These are phyloP conservation scores for Clarireedia homoeocarpa DNA, from an alignment of 2,329 filamentous ascomycete genomes.

Conservation along the genomic window DNA sequence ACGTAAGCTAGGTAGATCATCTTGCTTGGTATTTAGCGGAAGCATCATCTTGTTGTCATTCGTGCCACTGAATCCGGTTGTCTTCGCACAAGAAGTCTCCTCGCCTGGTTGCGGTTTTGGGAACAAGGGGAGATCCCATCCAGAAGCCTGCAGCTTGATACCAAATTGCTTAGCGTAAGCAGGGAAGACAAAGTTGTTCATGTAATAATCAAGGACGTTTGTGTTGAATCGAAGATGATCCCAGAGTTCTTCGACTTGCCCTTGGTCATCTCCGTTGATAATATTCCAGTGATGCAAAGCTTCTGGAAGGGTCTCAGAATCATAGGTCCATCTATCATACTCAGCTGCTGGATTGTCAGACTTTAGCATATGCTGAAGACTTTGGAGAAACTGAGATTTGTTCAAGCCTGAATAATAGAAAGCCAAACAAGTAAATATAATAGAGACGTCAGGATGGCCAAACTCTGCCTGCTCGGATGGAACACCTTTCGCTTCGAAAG, in stretches of 20 bases:
- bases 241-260: constrained; percentile 45
- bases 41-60: constrained; percentile 56
- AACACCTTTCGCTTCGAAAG: constrained; percentile 57
- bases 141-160: constrained; percentile 54
- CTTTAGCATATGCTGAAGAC: constrained; percentile 44
- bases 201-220: constrained; percentile 48
- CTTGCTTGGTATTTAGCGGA: constrained; percentile 52
- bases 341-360: constrained; percentile 38
- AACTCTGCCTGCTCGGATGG: constrained; percentile 57
- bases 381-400: constrained; percentile 39
- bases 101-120: constrained; percentile 25
- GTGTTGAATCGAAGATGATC: constrained; percentile 39
- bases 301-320: constrained; percentile 28
- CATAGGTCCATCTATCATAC: neutral
- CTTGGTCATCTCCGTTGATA: constrained; percentile 51
- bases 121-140: constrained; percentile 56
- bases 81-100: constrained; percentile 29
- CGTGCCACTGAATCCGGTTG: constrained; percentile 65
- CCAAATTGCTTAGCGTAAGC: constrained; percentile 56
- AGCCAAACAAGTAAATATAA: constrained; percentile 55
- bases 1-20: constrained; percentile 46
- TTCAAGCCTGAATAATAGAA: constrained; percentile 59
- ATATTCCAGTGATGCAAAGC: constrained; percentile 43
- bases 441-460: constrained; percentile 59
- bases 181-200: constrained; percentile 59